Evolutionary conservation across 2,329 filamentous ascomycete genomes (phyloP), one percentile per base, ranked within the genome.

Genomic region (Verticillium klebahnii): DNA sequence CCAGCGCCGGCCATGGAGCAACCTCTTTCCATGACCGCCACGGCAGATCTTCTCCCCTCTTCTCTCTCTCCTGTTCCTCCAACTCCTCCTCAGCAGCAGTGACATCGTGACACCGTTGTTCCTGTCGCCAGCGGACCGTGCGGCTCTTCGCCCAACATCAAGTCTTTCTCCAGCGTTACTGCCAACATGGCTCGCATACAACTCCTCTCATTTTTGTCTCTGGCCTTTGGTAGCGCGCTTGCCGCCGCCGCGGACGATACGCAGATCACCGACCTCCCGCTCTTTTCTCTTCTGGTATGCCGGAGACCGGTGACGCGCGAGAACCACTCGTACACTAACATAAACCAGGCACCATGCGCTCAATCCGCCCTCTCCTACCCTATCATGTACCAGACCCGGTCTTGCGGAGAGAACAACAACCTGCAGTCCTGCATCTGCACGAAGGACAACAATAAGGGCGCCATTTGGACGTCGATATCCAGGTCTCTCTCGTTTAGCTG

Each of bases 371-470:
- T 85, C 45, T 77, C 74, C 7, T 36, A 36, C 2, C 75, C 78
- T 61, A 69, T 85, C 65, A 73, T 75, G 62, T 62, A 66, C 39
- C 74, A 79, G 65, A 83, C 82, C 0, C 70, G 72, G 14, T 72
- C 71, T 55, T 85, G 82, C 64, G 77, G 77, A 15, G 77, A 70
- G 5, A 77, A 76, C 15, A 74, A 76, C 5, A 77, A 74, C 6
- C 70, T 85, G 11, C 81, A 84, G 64, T 78, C 76, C 11, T 85
- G 83, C 62, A 74, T 83, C n/a, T 85, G 82, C 71, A 79, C 78
- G 12, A 80, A 82, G 67, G 75, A 77, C 64, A 75, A 73, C 56
- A 76, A 77, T 62, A 71, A 74, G 17, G 72, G 70, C 3, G 71
- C 74, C 3, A 68, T 84, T 60, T 71, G 72, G 17, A 70, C 72